These are phyloP conservation scores for Soucietia sequanensis DNA, from an alignment of 805 yeast species.

Conservation along the genomic window DNA sequence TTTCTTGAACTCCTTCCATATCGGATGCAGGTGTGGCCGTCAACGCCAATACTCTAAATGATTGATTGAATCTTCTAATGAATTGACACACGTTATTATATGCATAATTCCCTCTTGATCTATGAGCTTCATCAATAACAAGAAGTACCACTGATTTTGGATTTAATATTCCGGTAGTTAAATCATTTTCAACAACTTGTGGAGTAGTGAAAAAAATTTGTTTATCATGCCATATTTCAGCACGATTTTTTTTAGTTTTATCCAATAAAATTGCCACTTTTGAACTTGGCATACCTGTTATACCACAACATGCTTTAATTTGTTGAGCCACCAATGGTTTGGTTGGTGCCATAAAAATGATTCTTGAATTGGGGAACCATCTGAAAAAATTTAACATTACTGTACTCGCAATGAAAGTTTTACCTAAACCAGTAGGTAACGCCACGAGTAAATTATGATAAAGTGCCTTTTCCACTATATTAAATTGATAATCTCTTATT, in stretches of 20 bases:
- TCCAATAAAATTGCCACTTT: conserved; percentile 79
- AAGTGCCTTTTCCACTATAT: conserved; percentile 71
- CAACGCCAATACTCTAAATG: conserved; percentile 76
- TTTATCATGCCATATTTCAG: conserved; percentile 71
- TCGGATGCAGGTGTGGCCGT: conserved; percentile 96
- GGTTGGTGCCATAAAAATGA: conserved; percentile 96
- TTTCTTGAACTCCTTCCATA: conserved; percentile 83
- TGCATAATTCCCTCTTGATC: conserved; percentile 88
- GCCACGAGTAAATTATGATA: conserved; percentile 80
- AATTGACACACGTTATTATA: conserved; percentile 79
- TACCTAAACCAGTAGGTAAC: conserved; percentile 96
- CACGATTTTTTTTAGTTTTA: conserved; percentile 56
- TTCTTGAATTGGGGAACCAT: conserved; percentile 79
- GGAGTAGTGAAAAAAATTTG: conserved; percentile 93
- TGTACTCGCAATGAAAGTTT: conserved; percentile 92
- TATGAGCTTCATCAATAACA: conserved; percentile 94
- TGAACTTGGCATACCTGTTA: conserved; percentile 76
- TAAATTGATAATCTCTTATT: conserved; percentile 83
- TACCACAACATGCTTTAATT: conserved; percentile 84
- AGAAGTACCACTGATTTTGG: conserved; percentile 74
- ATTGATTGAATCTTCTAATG: conserved; percentile 49
- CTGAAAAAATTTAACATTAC: conserved; percentile 86
- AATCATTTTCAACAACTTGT: conserved; percentile 91
- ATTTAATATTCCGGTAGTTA: conserved; percentile 68
- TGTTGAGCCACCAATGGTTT: conserved; percentile 96